phyloP scores from a whole-genome alignment of 73 alveolate species.

The Paramecium pentaurelia region DNA sequence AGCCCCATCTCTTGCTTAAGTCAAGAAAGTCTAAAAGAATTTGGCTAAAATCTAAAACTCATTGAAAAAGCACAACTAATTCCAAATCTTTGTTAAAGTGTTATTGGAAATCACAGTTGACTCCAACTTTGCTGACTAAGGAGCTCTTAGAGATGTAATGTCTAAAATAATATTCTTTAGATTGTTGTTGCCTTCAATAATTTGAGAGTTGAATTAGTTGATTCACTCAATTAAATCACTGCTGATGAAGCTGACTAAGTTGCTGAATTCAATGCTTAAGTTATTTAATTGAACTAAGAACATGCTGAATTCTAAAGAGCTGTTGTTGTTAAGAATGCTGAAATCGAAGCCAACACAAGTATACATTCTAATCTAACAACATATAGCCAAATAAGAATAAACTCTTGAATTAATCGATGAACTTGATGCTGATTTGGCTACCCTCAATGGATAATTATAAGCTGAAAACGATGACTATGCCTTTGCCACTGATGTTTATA shows the following conservation, averaged over 20 bases:
- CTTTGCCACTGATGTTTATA: slow-evolving; percentile 17
- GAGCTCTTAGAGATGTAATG: slow-evolving; percentile 24
- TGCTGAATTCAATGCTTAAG: background rate
- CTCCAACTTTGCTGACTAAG: slow-evolving; percentile 36
- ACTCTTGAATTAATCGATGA: slow-evolving; percentile 24
- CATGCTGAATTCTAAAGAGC: slow-evolving; percentile 57
- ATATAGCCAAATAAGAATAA: background rate
- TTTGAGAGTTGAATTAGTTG: slow-evolving; percentile 26
- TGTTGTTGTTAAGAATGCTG: slow-evolving; percentile 44
- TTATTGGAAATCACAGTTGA: slow-evolving; percentile 11
- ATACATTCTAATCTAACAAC: background rate
- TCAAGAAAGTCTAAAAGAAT: slow-evolving; percentile 37
- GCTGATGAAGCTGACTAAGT: slow-evolving; percentile 23
- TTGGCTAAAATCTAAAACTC: background rate
- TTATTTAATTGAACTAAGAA: slow-evolving; percentile 32
- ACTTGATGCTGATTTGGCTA: slow-evolving; percentile 8
- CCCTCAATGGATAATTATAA: slow-evolving; percentile 44
- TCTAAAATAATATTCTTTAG: background rate
- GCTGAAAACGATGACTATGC: slow-evolving; percentile 56
- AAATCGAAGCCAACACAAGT: slow-evolving; percentile 13
- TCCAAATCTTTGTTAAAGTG: slow-evolving; percentile 22
- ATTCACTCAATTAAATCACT: slow-evolving; percentile 17
- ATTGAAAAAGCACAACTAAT: slow-evolving; percentile 21
- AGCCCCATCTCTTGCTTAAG: slow-evolving; percentile 39
- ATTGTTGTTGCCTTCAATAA: slow-evolving; percentile 27